A percentile compares a stretch with the other conserved stretches of the same genome.
Conservation (phyloP, 1,284 basidiomycete species). For the Flammula alnicola region DNA sequence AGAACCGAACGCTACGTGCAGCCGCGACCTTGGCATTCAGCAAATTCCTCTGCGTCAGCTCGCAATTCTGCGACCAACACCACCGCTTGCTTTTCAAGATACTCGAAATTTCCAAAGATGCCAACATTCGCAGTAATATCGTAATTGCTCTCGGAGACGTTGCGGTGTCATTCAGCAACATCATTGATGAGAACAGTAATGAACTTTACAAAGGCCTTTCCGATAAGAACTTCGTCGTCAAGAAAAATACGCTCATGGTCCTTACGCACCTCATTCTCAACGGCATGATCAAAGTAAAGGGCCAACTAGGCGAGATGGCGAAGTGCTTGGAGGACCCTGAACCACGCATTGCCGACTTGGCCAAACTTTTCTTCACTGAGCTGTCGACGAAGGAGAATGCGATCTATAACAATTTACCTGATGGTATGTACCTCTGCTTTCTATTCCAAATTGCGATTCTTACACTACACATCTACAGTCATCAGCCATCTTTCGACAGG, state of each 20-base stretch:
- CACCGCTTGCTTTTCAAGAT: slow-evolving; percentile 92
- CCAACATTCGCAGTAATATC: slow-evolving; percentile 92
- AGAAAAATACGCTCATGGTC: slow-evolving; percentile 99
- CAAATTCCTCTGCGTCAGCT: slow-evolving; percentile 97
- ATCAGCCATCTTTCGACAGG: slow-evolving; percentile 95
- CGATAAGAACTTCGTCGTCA: slow-evolving; percentile 87
- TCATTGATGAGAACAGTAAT: slow-evolving; percentile 97
- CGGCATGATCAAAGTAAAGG: slow-evolving; percentile 99
- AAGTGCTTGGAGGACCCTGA: slow-evolving; percentile 98
- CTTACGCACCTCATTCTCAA: slow-evolving; percentile 97
- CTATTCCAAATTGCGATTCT: slow-evolving; percentile 10
- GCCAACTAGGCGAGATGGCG: slow-evolving; percentile 98
- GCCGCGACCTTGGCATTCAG: slow-evolving; percentile 90
- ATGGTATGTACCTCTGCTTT: slow-evolving; percentile 52
- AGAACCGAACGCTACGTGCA: slow-evolving; percentile 88
- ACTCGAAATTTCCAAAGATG: slow-evolving; percentile 87
- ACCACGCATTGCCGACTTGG: slow-evolving; percentile 86
- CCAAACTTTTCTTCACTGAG: slow-evolving; percentile 97
- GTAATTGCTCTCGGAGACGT: slow-evolving; percentile 98
- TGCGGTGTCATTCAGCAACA: slow-evolving; percentile 94
- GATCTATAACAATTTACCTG: slow-evolving; percentile 98
- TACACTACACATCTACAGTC: slow-evolving; percentile 50
- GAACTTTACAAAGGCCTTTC: slow-evolving; percentile 93
- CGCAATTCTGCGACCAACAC: slow-evolving; percentile 91
- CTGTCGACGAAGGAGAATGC: slow-evolving; percentile 98